Base-by-base conservation (phyloP, 1,284 basidiomycete species). In the Meira nashicola region DNA sequence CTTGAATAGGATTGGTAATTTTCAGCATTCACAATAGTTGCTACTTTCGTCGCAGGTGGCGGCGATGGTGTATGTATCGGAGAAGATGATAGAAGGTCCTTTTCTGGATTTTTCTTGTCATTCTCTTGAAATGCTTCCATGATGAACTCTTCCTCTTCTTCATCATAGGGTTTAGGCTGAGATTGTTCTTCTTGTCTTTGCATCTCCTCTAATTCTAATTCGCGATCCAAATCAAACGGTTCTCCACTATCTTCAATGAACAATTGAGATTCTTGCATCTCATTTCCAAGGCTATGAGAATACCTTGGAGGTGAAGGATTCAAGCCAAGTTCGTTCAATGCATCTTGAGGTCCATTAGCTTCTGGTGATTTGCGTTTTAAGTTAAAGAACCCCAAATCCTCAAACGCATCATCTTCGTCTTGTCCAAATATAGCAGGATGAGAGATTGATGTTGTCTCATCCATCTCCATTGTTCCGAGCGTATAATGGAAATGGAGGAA, bases 211-310 rank as follows among this genome's bases (percentile, higher is more conserved):
- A 53, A 33, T 33, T 53, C 50, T 2, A 53, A 14, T 25, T 39
- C 39, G 19, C 50, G 50, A 53, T 53, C 50, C 6, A 53, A 33
- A 38, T 53, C 50, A 38, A 53, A 53, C 3, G 19, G 50, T 38
- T 23, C 28, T n/a, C 23, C 28, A 12, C 38, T 33, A 19, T 41
- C 28, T n/a, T 38, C 50, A 8, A 3, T 33, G 28, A 33, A 33
- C 8, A 33, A 33, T 4, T 33, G 28, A 33, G 28, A 33, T 33
- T 8, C 28, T 41, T 41, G 21, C 17, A 33, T 33, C 2, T 38
- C 37, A 25, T 37, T 15, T 2, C 46, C 17, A 5, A 25, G 38
- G 8, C 19, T 5, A 33, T 17, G 6, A n/a, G n/a, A n/a, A 38
- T 15, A 12, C 50, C 19, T 39, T 3, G 17, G 50, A 2, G 39